Base-by-base conservation (phyloP, 352 stramenopile genomes). In the Phytophthora cryptogea region DNA sequence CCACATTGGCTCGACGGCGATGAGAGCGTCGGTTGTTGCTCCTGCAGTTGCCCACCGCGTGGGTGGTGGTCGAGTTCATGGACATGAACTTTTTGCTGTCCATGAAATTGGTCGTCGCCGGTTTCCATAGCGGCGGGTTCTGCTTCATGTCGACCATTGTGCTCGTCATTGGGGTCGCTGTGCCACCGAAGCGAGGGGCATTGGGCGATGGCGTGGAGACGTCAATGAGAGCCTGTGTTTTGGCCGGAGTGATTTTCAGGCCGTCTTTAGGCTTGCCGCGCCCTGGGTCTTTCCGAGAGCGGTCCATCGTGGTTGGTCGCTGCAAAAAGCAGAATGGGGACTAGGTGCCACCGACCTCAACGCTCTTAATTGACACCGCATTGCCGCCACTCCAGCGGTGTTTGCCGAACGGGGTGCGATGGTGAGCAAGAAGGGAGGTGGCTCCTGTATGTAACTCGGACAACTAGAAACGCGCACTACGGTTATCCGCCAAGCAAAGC, bases 181-280 rank as follows among this genome's bases (percentile, higher is more conserved):
- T 71, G 47, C 39, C 51, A 13, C 58, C 51, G 14, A 68, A 71
- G 27, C 36, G 45, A 32, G 57, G 44, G 4, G 45, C 51, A 54
- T 67, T 59, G 42, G 74, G 72, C 32, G 70, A 80, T 42, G 77
- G 78, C 31, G 76, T 88, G 39, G 78, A 85, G 39, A 88, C 76
- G 63, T 88, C 78, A 41, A 86, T 71, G 59, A 88, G 80, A 26
- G 77, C 75, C 64, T 86, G 71, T 32, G 58, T 65, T 51, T 79
- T 83, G 20, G 67, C 78, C 10, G 79, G 79, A 40, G 79, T 89
- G 50, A 70, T 70, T 54, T 73, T 78, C 53, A 65, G 41, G 44
- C 78, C 74, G 32, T 72, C 41, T 44, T 74, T 69, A 26, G 63
- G 26, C 39, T 70, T 70, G 28, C 49, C 40, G 49, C 70, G 54